Base-by-base conservation (phyloP, 2,329 filamentous ascomycete genomes). In the Colletotrichum sidae region DNA sequence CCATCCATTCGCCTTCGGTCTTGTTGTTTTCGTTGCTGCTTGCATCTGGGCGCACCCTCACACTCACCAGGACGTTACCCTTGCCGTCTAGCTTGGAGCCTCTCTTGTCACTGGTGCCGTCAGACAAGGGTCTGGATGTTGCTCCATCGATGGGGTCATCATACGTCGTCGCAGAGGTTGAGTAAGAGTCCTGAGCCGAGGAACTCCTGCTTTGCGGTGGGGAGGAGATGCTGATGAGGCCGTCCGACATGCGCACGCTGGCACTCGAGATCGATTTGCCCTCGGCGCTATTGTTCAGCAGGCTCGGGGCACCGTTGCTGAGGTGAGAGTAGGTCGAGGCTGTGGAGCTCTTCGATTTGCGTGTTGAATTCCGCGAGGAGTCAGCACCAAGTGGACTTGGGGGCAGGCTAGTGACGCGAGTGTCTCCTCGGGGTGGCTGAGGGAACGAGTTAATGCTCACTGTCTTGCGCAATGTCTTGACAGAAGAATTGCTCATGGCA, bases 401-500 rank as follows among this genome's bases (percentile, higher is more conserved):
- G 55, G 87, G 92, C 61, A 88, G 81, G 78, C 85, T 93, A 71
- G 81, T 81, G 52, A 83, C 79, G 69, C 86, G 84, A 58, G 79
- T 84, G 58, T 86, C 84, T 52, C 89, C 87, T 70, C 90, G 90
- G 12, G 95, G 95, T 12, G 95, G 95, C 69, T 97, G 92, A 37
- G 95, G 95, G 74, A 98, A 97, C 1, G 93, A 90, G 74, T 94
- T 95, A 73, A 97, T 97, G 83, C 94, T 97, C 73, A 97, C 91
- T 1, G 92, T 92, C 79, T 96, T 96, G 68, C 94, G 89, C 60
- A 97, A 79, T 1, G 90, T 88, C 77, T 90, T 94, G 34, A 88
- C 88, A 6, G 87, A 81, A 38, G 81, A 47, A 62, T 51, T 81
- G 67, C 87, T 89, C 12, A 88, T 79, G 41, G 81, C 82, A 8